Percentiles rank a stretch among this genome's conserved stretches.
phyloP scores from a whole-genome alignment of 768 basidiomycete species.

The Kwoniella shandongensis region DNA sequence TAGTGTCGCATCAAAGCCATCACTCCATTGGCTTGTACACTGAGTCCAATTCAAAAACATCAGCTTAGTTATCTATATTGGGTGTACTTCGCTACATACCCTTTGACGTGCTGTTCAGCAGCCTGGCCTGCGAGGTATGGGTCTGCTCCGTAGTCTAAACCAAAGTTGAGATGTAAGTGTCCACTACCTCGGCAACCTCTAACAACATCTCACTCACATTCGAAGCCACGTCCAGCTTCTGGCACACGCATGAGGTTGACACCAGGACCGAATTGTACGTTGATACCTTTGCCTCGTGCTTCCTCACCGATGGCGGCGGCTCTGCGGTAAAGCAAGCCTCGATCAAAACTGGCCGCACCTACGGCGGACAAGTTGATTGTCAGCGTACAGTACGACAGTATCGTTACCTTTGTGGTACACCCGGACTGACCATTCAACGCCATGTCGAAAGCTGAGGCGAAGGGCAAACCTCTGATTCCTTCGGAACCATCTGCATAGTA shows the following conservation, averaged over 20 bases:
- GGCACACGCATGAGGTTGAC: conserved; percentile 21
- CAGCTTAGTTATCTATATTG: conserved; percentile 31
- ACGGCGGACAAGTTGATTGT: conserved; percentile 9
- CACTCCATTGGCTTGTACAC: conserved; percentile 8
- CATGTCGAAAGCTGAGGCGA: conserved; percentile 7
- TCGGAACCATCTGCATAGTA: conserved; percentile 17
- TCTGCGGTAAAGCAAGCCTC: conserved; percentile 68
- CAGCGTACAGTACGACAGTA: too few relatives aligned
- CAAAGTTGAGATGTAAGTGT: neutral
- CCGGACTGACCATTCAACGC: conserved; percentile 18
- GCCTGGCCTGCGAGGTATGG: conserved; percentile 35
- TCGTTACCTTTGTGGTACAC: neutral
- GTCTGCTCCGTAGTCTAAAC: conserved; percentile 17
- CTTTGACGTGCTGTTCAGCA: conserved; percentile 29
- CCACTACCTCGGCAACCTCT: too few relatives aligned
- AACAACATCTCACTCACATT: conserved; percentile 2
- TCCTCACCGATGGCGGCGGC: conserved; percentile 76
- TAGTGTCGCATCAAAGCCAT: conserved; percentile 16
- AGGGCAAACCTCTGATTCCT: conserved; percentile 4
- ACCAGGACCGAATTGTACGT: conserved; percentile 18
- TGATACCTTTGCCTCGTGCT: conserved; percentile 58
- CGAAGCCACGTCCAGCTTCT: conserved; percentile 18
- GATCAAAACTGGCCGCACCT: conserved; percentile 59
- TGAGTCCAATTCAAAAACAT: conserved; percentile 6
- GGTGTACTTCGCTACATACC: too few relatives aligned